Base-by-base conservation (phyloP, 2,329 filamentous ascomycete species). In the Xylaria sp. region DNA sequence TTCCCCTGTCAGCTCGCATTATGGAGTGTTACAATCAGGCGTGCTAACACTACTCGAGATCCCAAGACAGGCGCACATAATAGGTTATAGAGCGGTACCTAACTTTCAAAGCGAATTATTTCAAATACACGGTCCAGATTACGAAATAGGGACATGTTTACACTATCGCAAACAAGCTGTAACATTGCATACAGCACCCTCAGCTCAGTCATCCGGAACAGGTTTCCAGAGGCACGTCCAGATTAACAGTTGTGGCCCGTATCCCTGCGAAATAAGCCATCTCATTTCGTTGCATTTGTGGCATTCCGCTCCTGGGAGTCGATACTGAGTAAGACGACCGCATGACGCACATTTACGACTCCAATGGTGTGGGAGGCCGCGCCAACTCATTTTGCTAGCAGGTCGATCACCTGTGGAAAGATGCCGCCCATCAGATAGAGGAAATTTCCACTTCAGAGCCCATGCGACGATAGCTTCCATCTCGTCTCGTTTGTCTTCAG, bases 391-490 rank as follows among this genome's bases (percentile, higher is more conserved):
- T 57, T 72, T 74, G 59, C 60, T 55, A 35, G 74, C 68, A 16
- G 65, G 64, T 18, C 58, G 68, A 23, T 59, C 68, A 16, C 64
- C 60, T 3, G 72, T 68, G 40, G 65, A 68, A 54, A 75, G 71
- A 44, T 70, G 57, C 21, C 69, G 64, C 29, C 58, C 42, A 25
- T 62, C n/a, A 5, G 65, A 23, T 2, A 75, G 71, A 4, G 74
- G 74, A 18, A 75, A 71, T 53, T 54, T 48, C 74, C 73, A 75
- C n/a, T 69, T 68, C 16, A 69, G 29, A 10, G 74, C 73, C 74
- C 73, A 74, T 2, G 59, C 23, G n/a, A 74, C 71, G 12, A 75
- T 69, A n/a, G 25, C 35, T 5, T 70, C 73, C 70, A 75, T 68
- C 32, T 72, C 64, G 5, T 32, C 12, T 42, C 65, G 66, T 42